These are phyloP conservation scores for Aspergillus fumigatus DNA, from an alignment of 2,329 filamentous ascomycete species.

Conservation along the genomic window DNA sequence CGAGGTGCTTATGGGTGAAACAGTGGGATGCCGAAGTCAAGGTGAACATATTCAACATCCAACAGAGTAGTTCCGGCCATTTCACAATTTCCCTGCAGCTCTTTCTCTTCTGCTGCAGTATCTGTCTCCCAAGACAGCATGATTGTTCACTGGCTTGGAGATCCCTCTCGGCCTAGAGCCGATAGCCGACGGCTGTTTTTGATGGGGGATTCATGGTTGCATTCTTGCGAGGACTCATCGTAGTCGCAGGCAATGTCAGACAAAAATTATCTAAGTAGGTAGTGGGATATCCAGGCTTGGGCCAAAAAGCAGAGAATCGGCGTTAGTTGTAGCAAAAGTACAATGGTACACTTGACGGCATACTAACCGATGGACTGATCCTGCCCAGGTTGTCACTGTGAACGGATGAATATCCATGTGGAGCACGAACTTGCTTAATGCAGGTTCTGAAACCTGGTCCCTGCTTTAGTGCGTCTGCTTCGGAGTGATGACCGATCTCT, in stretches of 20 bases:
- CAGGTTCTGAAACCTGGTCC: not conserved
- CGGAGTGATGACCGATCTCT: not conserved
- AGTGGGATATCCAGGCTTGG: no score
- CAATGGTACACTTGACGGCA: not conserved
- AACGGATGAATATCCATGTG: not conserved
- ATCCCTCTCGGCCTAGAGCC: not conserved
- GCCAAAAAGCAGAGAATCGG: no score
- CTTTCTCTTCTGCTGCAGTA: not conserved
- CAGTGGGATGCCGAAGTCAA: constrained; percentile 53
- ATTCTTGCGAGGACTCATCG: no score
- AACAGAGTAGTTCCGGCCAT: not conserved
- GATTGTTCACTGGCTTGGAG: not conserved
- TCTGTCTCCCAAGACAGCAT: not conserved
- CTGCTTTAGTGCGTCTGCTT: not conserved
- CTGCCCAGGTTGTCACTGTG: not conserved
- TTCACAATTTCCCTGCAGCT: not conserved
- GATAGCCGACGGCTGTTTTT: not conserved
- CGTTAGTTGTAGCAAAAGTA: not conserved
- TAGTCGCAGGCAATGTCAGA: not conserved
- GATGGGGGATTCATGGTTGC: no score
- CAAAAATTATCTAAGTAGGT: not conserved
- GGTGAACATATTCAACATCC: constrained; percentile 50
- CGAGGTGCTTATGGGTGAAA: no score
- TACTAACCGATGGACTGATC: not conserved
- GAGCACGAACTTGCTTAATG: not conserved